Conservation (phyloP, 2,329 filamentous ascomycete genomes). For the Incumbomyces lentus region DNA sequence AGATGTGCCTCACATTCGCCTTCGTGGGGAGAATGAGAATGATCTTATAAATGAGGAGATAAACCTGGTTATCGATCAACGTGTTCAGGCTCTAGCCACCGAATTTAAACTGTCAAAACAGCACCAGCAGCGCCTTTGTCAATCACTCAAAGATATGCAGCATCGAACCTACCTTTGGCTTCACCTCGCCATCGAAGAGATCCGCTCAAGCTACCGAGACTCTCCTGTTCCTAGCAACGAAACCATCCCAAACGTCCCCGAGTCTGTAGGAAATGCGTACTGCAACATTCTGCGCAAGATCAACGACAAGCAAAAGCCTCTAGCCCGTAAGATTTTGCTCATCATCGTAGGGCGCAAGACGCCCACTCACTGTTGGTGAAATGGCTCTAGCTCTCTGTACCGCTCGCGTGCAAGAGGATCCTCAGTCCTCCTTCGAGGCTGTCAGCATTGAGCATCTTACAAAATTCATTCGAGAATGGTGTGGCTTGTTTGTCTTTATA, state of each 20-base stretch:
- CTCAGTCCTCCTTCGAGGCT: not conserved
- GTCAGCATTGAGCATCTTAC: slow-evolving; percentile 12
- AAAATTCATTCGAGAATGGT: slow-evolving; percentile 11
- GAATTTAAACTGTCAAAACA: not conserved
- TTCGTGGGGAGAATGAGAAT: slow-evolving; percentile 14
- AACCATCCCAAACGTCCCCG: slow-evolving; percentile 4
- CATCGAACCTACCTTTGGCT: slow-evolving; percentile 11
- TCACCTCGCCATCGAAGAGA: slow-evolving; percentile 13
- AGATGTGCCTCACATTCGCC: slow-evolving; percentile 9
- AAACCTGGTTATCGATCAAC: slow-evolving; percentile 15
- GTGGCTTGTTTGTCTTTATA: slow-evolving; percentile 22
- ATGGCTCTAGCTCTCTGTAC: slow-evolving; percentile 7
- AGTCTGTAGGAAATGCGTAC: slow-evolving; percentile 7
- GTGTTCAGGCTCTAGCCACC: slow-evolving; percentile 8
- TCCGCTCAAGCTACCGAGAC: slow-evolving; percentile 7
- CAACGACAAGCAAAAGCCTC: not conserved
- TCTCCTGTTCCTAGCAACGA: slow-evolving; percentile 11
- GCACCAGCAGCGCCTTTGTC: not conserved
- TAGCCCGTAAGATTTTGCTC: slow-evolving; percentile 6
- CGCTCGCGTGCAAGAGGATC: not conserved
- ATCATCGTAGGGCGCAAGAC: slow-evolving; percentile 13
- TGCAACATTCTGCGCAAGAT: slow-evolving; percentile 10
- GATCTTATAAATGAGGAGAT: slow-evolving; percentile 19
- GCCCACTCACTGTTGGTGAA: slow-evolving; percentile 9
- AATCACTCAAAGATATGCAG: slow-evolving; percentile 10